These are phyloP conservation scores for Monosiga brevicollis DNA, from an alignment of 78 protist species.

Conservation along the genomic window DNA sequence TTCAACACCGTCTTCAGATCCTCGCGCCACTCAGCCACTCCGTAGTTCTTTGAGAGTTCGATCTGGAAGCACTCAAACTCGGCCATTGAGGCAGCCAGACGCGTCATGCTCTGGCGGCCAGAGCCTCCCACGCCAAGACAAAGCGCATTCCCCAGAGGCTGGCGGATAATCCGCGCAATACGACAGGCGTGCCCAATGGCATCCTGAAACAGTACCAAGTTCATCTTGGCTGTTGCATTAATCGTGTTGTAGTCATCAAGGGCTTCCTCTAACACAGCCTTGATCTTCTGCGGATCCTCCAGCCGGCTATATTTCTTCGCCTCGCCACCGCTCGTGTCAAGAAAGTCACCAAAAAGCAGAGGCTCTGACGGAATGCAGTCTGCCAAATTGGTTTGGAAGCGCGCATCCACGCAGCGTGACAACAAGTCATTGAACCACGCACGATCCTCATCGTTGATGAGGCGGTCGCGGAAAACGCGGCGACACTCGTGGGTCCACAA, in stretches of 20 bases:
- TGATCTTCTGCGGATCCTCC: conserved; percentile 15
- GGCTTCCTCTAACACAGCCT: conserved; percentile 23
- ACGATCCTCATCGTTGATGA: conserved; percentile 68
- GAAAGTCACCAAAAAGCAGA: conserved; percentile 54
- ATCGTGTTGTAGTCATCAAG: conserved; percentile 62
- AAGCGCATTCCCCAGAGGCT: conserved; percentile 77
- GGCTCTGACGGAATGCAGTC: conserved; percentile 16
- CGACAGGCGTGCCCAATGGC: conserved; percentile 75
- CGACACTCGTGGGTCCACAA: conserved; percentile 80
- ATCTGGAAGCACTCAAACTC: conserved; percentile 46
- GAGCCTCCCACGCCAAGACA: conserved; percentile 91
- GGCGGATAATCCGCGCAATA: conserved; percentile 66
- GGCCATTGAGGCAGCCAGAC: conserved; percentile 72
- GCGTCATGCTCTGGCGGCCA: conserved; percentile 75
- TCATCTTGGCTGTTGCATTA: conserved; percentile 41
- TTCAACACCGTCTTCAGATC: conserved; percentile 45
- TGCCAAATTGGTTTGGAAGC: neutral
- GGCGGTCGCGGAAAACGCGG: conserved; percentile 83
- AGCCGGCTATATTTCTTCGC: conserved; percentile 32
- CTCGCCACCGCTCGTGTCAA: conserved; percentile 26
- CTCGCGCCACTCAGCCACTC: conserved; percentile 60
- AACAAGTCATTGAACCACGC: conserved; percentile 26
- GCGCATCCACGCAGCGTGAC: neutral
- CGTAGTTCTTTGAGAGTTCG: conserved; percentile 56
- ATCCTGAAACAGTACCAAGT: conserved; percentile 68